Conservation (phyloP, 2,329 filamentous ascomycete species). For the Juglanconis sp. region DNA sequence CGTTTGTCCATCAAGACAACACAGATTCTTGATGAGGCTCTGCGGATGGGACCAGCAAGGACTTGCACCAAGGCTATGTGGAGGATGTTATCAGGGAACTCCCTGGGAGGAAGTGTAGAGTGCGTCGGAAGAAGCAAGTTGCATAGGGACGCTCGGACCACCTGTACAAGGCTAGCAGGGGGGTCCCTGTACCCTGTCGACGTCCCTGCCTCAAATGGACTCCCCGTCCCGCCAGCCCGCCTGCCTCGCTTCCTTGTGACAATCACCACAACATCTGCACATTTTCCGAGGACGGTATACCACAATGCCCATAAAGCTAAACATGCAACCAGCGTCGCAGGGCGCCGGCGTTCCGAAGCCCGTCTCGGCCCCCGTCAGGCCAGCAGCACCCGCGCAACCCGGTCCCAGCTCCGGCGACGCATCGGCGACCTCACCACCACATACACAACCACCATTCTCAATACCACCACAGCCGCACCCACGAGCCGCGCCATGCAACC, state of each 20-base stretch:
- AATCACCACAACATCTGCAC: neutral
- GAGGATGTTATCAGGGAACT: no score
- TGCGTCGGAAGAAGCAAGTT: no score
- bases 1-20: no score
- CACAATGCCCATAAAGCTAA: constrained; percentile 29
- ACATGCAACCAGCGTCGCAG: constrained; percentile 22
- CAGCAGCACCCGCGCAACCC: constrained; percentile 17
- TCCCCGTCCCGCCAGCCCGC: neutral
- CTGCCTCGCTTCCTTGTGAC: neutral
- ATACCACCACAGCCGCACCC: constrained; percentile 23
- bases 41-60: no score
- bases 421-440: constrained; percentile 39
- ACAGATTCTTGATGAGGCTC: no score
- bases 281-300: neutral
- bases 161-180: neutral
- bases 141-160: constrained; percentile 31
- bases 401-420: constrained; percentile 21
- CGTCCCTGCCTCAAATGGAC: constrained; percentile 2
- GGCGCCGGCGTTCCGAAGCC: constrained; percentile 21
- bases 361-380: constrained; percentile 1
- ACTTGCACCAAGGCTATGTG: no score
- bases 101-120: no score
- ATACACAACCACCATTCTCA: constrained; percentile 22
- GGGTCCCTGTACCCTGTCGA: constrained; percentile 4
- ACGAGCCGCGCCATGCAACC: constrained; percentile 1